phyloP scores from a whole-genome alignment of 129 eudicot genomes.

The Ambrosia artemisiifolia region DNA sequence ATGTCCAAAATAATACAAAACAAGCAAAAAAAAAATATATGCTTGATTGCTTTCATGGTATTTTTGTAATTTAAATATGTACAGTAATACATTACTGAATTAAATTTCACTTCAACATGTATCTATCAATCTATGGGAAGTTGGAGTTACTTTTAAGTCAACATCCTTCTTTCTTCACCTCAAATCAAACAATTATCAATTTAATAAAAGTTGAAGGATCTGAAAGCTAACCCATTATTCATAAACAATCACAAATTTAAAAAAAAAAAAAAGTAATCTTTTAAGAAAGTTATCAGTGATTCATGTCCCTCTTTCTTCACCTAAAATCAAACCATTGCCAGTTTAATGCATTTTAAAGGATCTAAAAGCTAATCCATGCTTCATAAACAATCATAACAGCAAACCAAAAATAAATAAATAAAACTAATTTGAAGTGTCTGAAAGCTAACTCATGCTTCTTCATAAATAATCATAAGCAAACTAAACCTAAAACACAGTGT shows the following conservation, averaged over 20 bases:
- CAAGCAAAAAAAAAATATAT: background rate
- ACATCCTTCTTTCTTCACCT: constrained; percentile 22
- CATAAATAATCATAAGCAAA: too few relatives aligned
- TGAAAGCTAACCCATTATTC: constrained; percentile 8
- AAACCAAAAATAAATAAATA: background rate
- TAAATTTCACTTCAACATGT: background rate
- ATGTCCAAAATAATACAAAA: constrained; percentile 1
- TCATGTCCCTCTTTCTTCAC: constrained; percentile 8
- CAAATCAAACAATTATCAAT: constrained; percentile 6
- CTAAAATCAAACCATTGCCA: constrained; percentile 11
- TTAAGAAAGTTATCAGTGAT: too few relatives aligned
- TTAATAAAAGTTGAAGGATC: constrained; percentile 9
- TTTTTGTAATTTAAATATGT: background rate
- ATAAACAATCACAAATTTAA: constrained; percentile 9
- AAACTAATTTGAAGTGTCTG: too few relatives aligned
- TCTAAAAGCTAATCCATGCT: constrained; percentile 10
- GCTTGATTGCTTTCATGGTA: background rate
- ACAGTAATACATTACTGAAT: background rate
- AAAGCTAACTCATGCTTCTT: too few relatives aligned
- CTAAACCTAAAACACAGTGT: background rate
- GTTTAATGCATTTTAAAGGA: constrained; percentile 1
- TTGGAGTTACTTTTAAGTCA: constrained; percentile 30
- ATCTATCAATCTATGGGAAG: background rate
- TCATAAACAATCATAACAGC: constrained; percentile 8
- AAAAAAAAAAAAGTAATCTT: too few relatives aligned